Percentiles rank a stretch among this genome's conserved stretches.
phyloP scores from a whole-genome alignment of 306 rosid species.

The barrel medic (Medicago truncatula) region MtrunA17r5.0-ANR NC_053044.1:44881501-44882000 shows the following conservation, averaged over 20 bases:
- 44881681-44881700: constrained; percentile 15
- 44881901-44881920: constrained; percentile 1
- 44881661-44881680: constrained; percentile 17
- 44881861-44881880: constrained; percentile 9
- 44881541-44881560: constrained; percentile 69
- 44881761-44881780: constrained; percentile 89
- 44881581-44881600: constrained; percentile 71
- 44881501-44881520: constrained; percentile 23
- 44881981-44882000: neutral
- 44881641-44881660: constrained; percentile 61
- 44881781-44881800: constrained; percentile 90
- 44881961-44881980: neutral
- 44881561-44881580: constrained; percentile 72
- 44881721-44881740: constrained; percentile 17
- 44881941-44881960: neutral
- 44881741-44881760: constrained; percentile 65
- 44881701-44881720: constrained; percentile 24
- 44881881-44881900: constrained; percentile 9
- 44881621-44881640: constrained; percentile 85
- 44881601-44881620: constrained; percentile 92
- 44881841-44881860: constrained; percentile 81
- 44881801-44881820: constrained; percentile 75
- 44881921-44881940: constrained; percentile 1
- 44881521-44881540: constrained; percentile 33
- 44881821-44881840: constrained; percentile 58